Base-by-base conservation (phyloP, 164 flowering plant genomes). In the Platanus orientalis region DNA sequence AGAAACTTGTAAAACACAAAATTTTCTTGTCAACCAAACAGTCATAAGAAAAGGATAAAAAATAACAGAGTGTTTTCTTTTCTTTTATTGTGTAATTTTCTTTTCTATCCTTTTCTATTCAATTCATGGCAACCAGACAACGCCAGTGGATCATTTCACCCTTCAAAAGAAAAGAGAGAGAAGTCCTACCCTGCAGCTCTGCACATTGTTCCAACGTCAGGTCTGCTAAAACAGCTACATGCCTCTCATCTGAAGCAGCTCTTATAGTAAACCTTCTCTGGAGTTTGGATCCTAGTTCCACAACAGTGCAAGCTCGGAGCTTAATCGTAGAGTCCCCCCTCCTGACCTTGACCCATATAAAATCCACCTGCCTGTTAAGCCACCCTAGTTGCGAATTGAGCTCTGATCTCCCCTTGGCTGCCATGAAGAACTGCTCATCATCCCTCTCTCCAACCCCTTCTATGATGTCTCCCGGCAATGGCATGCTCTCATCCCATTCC, bases 401-500 rank as follows among this genome's bases (percentile, higher is more conserved):
- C 21, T 83, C 90, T 6, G 87, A 71, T 34, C 67, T 73, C 7
- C 54, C 78, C 36, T 74, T 81, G 9, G 67, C 65, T 6, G 71
- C 61, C 34, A 75, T 34, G 51, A 79, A 76, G 4, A 54, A 54
- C 32, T 75, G 79, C 0, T 74, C 76, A 6, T 27, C 61, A 24
- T 63, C 77, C 16, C 59, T 53, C 26, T 70, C 73, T 0, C 76
- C 75, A 19, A 83, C 54, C 10, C 85, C 87, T 75, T 78, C 80
- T 21, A 85, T 77, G 24, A 83, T 75, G 60, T 83, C 90, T 28
- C 91, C 85, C 0, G 88, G 89, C 66, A 85, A 66, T 20, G 85
- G 84, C 88, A 86, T 83, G 69, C 60, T 75, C 66, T 78, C 91
- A 16, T 79, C 79, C 91, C 88, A 82, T 26, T 82, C 81, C 17